Conservation (phyloP, 176 grass and related monocot genomes). For the Musa beccarii region DNA sequence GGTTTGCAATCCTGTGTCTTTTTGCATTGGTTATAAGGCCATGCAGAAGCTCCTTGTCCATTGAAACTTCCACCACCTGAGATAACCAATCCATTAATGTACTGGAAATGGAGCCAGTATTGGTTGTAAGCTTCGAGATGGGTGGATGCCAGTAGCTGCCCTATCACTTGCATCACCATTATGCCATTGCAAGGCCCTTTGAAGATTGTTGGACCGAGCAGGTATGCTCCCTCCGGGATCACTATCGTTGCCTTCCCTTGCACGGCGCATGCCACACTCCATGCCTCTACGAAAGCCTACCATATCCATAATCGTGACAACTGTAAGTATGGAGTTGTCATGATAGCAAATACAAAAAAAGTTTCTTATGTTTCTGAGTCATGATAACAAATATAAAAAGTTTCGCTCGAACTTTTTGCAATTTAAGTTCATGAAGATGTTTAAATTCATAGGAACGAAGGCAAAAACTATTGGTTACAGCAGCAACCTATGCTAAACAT, state of each 20-base stretch:
- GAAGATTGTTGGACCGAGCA: too few species aligned
- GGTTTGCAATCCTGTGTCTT: slow-evolving; percentile 44
- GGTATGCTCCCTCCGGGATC: slow-evolving; percentile 28
- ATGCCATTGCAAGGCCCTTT: too few species aligned
- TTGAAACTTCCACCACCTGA: slow-evolving; percentile 45
- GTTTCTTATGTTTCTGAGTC: too few species aligned
- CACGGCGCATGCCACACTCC: slow-evolving; percentile 41
- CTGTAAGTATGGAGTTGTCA: too few species aligned
- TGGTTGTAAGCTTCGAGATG: slow-evolving; percentile 34
- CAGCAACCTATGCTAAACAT: too few species aligned
- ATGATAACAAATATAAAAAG: not conserved
- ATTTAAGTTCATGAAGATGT: too few species aligned
- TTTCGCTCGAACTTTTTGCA: too few species aligned
- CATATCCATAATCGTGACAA: not conserved
- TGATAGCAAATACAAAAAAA: not conserved
- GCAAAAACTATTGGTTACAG: too few species aligned
- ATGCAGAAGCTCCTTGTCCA: slow-evolving; percentile 48
- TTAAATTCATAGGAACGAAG: too few species aligned
- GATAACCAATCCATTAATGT: slow-evolving; percentile 30
- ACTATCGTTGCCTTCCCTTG: slow-evolving; percentile 30
- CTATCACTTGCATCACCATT: slow-evolving; percentile 6
- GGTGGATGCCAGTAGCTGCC: slow-evolving; percentile 21
- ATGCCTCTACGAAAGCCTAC: slow-evolving; percentile 42
- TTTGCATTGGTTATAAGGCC: slow-evolving; percentile 41
- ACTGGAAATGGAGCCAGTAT: slow-evolving; percentile 55